phyloP scores from a whole-genome alignment of 805 yeast species.

The Kodamaea laetipori region DNA sequence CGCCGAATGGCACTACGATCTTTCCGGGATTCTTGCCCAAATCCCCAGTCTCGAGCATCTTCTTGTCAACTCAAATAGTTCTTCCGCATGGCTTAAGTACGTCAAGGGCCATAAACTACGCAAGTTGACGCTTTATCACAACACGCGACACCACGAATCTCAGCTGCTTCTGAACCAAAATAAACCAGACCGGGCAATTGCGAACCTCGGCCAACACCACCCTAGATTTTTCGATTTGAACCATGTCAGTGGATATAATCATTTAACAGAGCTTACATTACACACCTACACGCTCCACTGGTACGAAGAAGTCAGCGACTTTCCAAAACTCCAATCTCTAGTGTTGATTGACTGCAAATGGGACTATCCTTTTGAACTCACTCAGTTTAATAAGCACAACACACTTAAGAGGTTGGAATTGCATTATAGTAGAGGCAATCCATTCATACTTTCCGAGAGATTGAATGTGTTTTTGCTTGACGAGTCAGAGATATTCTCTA shows the following conservation, averaged over 20 bases:
- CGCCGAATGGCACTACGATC: conserved; percentile 40
- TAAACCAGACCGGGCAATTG: conserved; percentile 7
- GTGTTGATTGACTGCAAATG: conserved; percentile 50
- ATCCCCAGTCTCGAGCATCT: conserved; percentile 28
- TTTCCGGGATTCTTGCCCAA: conserved; percentile 22
- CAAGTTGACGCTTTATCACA: conserved; percentile 30
- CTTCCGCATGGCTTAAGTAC: conserved; percentile 47
- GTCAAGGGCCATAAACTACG: conserved; percentile 23
- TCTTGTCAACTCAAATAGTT: conserved; percentile 34
- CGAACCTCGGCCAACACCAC: conserved; percentile 6
- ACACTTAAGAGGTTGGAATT: conserved; percentile 27
- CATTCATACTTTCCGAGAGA: conserved; percentile 42
- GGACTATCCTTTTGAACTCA: conserved; percentile 56
- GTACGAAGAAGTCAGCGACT: conserved; percentile 25
- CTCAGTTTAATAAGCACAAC: conserved; percentile 33
- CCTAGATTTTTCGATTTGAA: conserved; percentile 44
- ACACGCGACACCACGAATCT: conserved; percentile 22
- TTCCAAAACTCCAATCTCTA: conserved; percentile 25
- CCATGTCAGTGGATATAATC: conserved; percentile 42
- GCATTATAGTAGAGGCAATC: conserved; percentile 28
- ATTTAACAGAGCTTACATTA: conserved; percentile 36
- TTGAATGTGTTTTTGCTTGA: conserved; percentile 31
- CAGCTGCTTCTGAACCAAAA: conserved; percentile 10
- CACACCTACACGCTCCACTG: conserved; percentile 47
- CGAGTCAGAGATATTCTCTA: conserved; percentile 18